Evolutionary conservation across 225 moss, liverwort and hornwort species (phyloP), one percentile per base, ranked within the genome.

Genomic region (Marchantia paleacea): DNA sequence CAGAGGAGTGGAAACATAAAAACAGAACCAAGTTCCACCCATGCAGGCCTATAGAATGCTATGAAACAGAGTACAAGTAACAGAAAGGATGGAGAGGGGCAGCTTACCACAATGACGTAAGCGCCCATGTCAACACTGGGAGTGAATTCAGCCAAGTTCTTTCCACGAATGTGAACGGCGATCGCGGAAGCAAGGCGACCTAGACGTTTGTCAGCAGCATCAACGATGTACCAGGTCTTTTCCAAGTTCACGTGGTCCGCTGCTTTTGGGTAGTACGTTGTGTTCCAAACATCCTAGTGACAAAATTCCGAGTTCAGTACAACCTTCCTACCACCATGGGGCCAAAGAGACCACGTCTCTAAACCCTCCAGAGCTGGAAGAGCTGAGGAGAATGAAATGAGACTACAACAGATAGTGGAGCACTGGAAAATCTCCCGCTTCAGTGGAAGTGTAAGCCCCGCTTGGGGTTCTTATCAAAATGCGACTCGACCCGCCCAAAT

Each of bases 211-310:
- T 91, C 92, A 11, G 92, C 91, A 48, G 92, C 92, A 78, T 94
- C 94, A 81, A 94, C 91, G 8, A 92, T 91, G 81, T 90, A 94
- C 92, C 92, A 94, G 69, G 88, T 90, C 80, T 94, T 94, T 90
- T 92, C 91, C 52, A 90, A 77, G 60, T 94, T 92, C 80, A 84
- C 76, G 73, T 94, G 94, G 60, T 93, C 90, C 14, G 86, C 90
- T 25, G 91, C 93, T 69, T 93, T 93, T 2, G 93, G 93, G 53
- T 95, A 95, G 78, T 90, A 95, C 0, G 90, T 95, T 24, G 64
- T 92, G 90, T 92, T 92, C 94, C 92, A 92, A 39, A 88, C 79
- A 84, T 94, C 94, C 94, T 94, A 29, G 39, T 39, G 47, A 49
- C 48, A 16, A 28, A 10, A 52, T 52, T 26, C 47, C 51, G 8